Percentiles rank a stretch among this genome's conserved stretches.
Evolutionary conservation across 495 filamentous ascomycete genomes (phyloP).

Genomic region (Hypoxylon perforatum): DNA sequence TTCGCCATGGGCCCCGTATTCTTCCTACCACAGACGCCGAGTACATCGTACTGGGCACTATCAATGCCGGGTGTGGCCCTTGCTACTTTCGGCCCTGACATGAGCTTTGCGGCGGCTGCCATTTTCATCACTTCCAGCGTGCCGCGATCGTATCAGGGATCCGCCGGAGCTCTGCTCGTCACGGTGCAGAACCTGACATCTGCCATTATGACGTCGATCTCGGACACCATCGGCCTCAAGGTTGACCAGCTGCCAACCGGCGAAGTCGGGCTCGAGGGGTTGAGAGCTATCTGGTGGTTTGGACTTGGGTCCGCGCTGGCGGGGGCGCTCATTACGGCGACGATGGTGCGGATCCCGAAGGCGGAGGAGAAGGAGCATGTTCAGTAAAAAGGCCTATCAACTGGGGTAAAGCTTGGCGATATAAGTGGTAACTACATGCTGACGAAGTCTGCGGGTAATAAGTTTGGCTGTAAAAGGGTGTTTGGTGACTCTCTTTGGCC

Average conservation of each 20-base stretch:
- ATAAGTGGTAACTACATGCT: not conserved
- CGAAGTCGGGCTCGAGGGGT: constrained; percentile 54
- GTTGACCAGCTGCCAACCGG: constrained; percentile 51
- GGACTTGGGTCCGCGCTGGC: constrained; percentile 50
- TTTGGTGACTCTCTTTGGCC: no score
- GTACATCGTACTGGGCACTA: constrained; percentile 66
- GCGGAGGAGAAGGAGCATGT: constrained; percentile 65
- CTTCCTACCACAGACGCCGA: constrained; percentile 56
- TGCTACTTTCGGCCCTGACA: constrained; percentile 68
- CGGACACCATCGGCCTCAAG: constrained; percentile 57
- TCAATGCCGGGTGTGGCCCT: constrained; percentile 64
- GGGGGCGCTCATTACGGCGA: constrained; percentile 55
- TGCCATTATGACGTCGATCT: constrained; percentile 58
- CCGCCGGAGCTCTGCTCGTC: constrained; percentile 70
- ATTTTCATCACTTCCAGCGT: constrained; percentile 69
- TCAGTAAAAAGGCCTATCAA: constrained; percentile 19
- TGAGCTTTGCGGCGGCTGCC: constrained; percentile 69
- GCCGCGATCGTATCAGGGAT: constrained; percentile 67
- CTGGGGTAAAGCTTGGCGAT: not conserved
- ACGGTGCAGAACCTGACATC: constrained; percentile 69
- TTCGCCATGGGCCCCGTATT: constrained; percentile 58
- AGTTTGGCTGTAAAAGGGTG: not conserved
- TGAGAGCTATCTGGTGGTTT: constrained; percentile 63
- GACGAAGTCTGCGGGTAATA: not conserved
- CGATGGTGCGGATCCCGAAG: constrained; percentile 58